phyloP scores from a whole-genome alignment of 768 basidiomycete genomes.

The Hysterangium stoloniferum region DNA sequence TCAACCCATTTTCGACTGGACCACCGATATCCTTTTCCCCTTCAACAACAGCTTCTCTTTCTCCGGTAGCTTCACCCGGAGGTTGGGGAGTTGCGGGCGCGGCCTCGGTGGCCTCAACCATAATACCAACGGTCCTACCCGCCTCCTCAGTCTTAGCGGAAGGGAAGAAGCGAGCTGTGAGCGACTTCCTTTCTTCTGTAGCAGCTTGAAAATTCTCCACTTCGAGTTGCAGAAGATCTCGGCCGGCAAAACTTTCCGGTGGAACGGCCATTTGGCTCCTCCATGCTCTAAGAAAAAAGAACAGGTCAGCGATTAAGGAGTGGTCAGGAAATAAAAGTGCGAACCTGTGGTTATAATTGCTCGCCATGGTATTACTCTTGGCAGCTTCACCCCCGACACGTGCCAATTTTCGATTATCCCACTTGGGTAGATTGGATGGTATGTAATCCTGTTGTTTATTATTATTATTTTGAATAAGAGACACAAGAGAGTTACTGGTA shows the following conservation, averaged over 20 bases:
- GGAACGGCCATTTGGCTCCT: not conserved
- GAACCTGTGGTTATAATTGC: constrained; percentile 8
- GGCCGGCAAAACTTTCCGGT: constrained; percentile 2
- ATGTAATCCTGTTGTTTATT: not conserved
- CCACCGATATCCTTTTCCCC: not conserved
- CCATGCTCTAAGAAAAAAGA: constrained; percentile 4
- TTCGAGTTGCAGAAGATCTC: not conserved
- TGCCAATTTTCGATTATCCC: constrained; percentile 5
- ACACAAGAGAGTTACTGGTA: not conserved
- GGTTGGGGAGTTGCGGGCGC: too few species aligned
- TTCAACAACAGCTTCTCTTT: not conserved
- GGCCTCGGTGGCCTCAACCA: too few species aligned
- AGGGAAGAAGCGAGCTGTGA: not conserved
- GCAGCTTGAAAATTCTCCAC: not conserved
- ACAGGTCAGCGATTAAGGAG: too few species aligned
- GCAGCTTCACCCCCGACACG: constrained; percentile 8
- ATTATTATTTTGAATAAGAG: not conserved
- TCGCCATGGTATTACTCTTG: constrained; percentile 10
- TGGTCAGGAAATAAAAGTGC: not conserved
- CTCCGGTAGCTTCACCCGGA: not conserved
- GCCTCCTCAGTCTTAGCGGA: not conserved
- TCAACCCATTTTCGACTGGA: not conserved
- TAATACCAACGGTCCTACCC: not conserved
- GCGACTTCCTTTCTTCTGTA: not conserved
- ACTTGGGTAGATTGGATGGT: not conserved